Evolutionary conservation across 2,329 filamentous ascomycete genomes (phyloP).

Genomic region (Clarireedia hainanense): DNA sequence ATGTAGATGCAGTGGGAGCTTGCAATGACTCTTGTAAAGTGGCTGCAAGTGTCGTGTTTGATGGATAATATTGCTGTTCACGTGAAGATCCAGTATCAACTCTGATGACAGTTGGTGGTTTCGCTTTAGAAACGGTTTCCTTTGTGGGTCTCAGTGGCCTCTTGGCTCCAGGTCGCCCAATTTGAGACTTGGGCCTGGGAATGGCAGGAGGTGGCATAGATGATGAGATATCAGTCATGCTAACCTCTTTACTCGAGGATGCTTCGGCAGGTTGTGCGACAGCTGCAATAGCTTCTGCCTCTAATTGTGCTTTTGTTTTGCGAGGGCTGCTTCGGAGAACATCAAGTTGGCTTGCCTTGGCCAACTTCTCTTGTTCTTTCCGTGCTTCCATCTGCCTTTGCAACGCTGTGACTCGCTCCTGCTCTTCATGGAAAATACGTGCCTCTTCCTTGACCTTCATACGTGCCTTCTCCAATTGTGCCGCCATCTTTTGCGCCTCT

Average conservation of each 20-base stretch:
- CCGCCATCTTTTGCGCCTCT: conserved; percentile 52
- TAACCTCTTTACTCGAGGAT: conserved; percentile 37
- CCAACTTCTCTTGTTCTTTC: conserved; percentile 42
- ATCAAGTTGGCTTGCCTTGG: conserved; percentile 27
- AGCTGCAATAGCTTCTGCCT: conserved; percentile 27
- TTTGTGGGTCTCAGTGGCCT: conserved; percentile 56
- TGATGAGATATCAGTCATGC: conserved; percentile 47
- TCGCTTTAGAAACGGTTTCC: conserved; percentile 49
- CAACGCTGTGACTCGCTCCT: conserved; percentile 45
- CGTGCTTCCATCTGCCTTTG: conserved; percentile 46
- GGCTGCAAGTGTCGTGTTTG: conserved; percentile 49
- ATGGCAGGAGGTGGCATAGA: conserved; percentile 55
- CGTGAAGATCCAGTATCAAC: conserved; percentile 62
- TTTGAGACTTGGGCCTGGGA: conserved; percentile 42
- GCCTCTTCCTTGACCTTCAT: conserved; percentile 66
- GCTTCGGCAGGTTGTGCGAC: conserved; percentile 32
- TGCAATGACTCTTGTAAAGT: conserved; percentile 49
- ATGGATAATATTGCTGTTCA: conserved; percentile 52
- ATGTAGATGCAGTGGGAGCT: conserved; percentile 36
- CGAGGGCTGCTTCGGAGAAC: conserved; percentile 44
- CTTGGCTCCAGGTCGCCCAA: conserved; percentile 43
- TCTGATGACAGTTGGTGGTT: conserved; percentile 63
- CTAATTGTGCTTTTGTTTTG: conserved; percentile 35
- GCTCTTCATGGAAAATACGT: conserved; percentile 48
- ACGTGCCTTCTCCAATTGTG: conserved; percentile 58